Percentiles rank a stretch among this genome's conserved stretches.
These are phyloP conservation scores for Daldinia vernicosa DNA, from an alignment of 495 filamentous ascomycete genomes.

Conservation along the genomic window DNA sequence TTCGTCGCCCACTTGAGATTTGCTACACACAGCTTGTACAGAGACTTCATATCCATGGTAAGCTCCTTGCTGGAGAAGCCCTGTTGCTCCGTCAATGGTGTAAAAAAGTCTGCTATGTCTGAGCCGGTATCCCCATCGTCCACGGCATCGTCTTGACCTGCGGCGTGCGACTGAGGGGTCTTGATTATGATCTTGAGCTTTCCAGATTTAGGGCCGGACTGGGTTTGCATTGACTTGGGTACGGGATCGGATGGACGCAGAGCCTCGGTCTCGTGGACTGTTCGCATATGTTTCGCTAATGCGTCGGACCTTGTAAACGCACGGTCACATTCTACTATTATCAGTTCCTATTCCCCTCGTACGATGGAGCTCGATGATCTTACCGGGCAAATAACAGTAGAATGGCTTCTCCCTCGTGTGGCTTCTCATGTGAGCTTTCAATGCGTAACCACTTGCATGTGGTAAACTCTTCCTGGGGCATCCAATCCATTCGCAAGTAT, in stretches of 20 bases:
- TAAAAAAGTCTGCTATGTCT: conserved; percentile 57
- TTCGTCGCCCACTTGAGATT: conserved; percentile 84
- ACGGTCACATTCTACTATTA: conserved; percentile 85
- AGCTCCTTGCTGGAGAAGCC: conserved; percentile 79
- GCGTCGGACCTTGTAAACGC: conserved; percentile 97
- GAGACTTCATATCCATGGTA: conserved; percentile 69
- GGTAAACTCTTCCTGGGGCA: conserved; percentile 86
- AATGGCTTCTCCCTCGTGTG: conserved; percentile 99
- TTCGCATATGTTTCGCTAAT: conserved; percentile 97
- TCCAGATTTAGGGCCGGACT: conserved; percentile 60
- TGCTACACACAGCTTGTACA: conserved; percentile 76
- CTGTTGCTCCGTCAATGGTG: conserved; percentile 65
- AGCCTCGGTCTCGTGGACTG: conserved; percentile 96
- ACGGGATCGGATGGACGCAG: conserved; percentile 88
- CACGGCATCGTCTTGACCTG: conserved; percentile 62
- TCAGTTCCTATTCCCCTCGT: conserved; percentile 8
- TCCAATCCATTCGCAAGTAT: conserved; percentile 94
- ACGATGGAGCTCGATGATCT: conserved; percentile 12
- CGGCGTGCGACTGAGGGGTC: conserved; percentile 61
- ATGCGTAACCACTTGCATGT: conserved; percentile 93
- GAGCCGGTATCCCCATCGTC: conserved; percentile 62
- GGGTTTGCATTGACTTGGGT: conserved; percentile 73
- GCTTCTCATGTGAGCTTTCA: conserved; percentile 96
- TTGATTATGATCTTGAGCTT: conserved; percentile 73
- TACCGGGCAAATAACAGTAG: conserved; percentile 93